Percentiles rank a stretch among this genome's conserved stretches.
Evolutionary conservation across 345 rosid species (phyloP).

Genomic region (Lepidium africanum): DNA sequence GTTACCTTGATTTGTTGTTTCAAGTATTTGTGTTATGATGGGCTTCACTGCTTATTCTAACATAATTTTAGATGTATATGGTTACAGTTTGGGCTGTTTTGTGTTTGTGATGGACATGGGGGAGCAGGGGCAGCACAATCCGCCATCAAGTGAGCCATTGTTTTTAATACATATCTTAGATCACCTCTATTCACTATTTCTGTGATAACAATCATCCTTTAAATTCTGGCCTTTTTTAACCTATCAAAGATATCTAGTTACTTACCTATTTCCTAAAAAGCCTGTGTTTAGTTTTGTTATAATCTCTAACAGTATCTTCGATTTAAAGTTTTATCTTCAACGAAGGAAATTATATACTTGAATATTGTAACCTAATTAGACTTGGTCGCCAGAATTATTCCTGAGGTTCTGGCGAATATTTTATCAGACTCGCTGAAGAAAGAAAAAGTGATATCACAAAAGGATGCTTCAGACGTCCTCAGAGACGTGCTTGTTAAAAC

Average conservation of each 20-base stretch:
- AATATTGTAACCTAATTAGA: not conserved
- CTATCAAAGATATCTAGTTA: not conserved
- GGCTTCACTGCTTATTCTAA: slow-evolving; percentile 14
- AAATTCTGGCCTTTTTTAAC: not conserved
- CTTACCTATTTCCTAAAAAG: not conserved
- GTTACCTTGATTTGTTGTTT: slow-evolving; percentile 35
- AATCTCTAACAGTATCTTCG: not conserved
- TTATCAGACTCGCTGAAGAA: slow-evolving; percentile 60
- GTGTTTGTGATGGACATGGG: slow-evolving; percentile 98
- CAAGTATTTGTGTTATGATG: slow-evolving; percentile 2
- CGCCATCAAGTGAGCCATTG: slow-evolving; percentile 79
- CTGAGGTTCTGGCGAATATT: slow-evolving; percentile 61
- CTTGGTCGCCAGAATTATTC: slow-evolving; percentile 56
- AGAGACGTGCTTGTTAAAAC: slow-evolving; percentile 65
- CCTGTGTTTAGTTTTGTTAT: not conserved
- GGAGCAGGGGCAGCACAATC: slow-evolving; percentile 83
- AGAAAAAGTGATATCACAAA: slow-evolving; percentile 57
- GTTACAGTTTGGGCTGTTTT: slow-evolving; percentile 89
- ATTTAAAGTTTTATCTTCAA: slow-evolving; percentile 10
- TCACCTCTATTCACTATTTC: not conserved
- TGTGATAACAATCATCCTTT: not conserved
- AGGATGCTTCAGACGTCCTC: slow-evolving; percentile 84
- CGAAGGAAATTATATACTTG: not conserved
- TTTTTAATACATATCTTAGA: not conserved
- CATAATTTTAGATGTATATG: not conserved